Base-by-base conservation (phyloP, 768 basidiomycete genomes). In the Naganishia randhawae region DNA sequence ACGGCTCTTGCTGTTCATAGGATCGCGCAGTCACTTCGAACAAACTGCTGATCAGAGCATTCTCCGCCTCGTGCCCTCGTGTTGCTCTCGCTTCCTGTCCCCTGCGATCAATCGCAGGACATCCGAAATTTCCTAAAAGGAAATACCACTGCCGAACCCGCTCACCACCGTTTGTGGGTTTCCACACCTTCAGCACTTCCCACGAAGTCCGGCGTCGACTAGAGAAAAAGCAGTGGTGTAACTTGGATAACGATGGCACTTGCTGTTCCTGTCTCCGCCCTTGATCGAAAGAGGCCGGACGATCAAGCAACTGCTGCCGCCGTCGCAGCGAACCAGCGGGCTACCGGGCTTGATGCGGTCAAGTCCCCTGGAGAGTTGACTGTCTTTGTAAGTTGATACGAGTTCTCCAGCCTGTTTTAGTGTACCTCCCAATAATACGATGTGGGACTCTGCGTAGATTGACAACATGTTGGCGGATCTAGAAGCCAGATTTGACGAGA, bases 351-450 rank as follows among this genome's bases (percentile, higher is more conserved):
- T 41, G 73, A 75, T 33, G 74, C 74, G 25, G 75, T 80, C 1
- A 71, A 92, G 1, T 92, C 90, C 74, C 93, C 93, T 0, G 92
- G 94, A 77, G 93, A 96, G 78, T 81, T 96, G 71, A 95, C 93
- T 33, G 91, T 91, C 25, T 96, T 93, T 81, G 93, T 96, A 77
- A 80, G 90, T 84, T 37, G 35, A 11, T 14, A 22, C 9, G 5
- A 35, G 11, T 29, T 13, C 9, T 51, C 19, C 29, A 22, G 4
- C 19, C 39, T 51, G 16, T 65, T 14, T n/a, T n/a, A n/a, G n/a
- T n/a, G n/a, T n/a, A n/a, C n/a, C n/a, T n/a, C n/a, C n/a, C n/a
- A n/a, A n/a, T n/a, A n/a, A n/a, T n/a, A n/a, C 70, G 19, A 67
- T 29, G 22, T 16, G 41, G 25, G n/a, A 37, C 11, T 22, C 52